phyloP scores from a whole-genome alignment of 257 asterid species.

The Solanum peruvianum region DNA sequence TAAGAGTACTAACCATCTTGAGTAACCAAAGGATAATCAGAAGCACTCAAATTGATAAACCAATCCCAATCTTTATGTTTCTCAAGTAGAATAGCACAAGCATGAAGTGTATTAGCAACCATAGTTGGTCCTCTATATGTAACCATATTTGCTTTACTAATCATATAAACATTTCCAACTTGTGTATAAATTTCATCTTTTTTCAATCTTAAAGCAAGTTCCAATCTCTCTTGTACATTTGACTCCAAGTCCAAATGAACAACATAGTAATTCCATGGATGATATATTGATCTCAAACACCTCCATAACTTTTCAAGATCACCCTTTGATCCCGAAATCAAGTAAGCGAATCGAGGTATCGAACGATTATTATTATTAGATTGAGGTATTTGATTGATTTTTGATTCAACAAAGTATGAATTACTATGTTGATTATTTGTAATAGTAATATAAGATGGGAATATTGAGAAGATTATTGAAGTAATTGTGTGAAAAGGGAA shows the following conservation, averaged over 20 bases:
- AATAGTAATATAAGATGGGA: slow-evolving; percentile 27
- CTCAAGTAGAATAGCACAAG: slow-evolving; percentile 82
- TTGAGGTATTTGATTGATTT: slow-evolving; percentile 23
- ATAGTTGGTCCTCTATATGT: slow-evolving; percentile 95
- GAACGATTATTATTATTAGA: slow-evolving; percentile 15
- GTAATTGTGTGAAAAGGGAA: slow-evolving; percentile 43
- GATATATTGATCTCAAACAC: slow-evolving; percentile 61
- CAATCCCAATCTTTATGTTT: slow-evolving; percentile 80
- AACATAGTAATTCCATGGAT: slow-evolving; percentile 83
- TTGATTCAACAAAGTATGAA: slow-evolving; percentile 30
- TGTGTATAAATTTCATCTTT: slow-evolving; percentile 35
- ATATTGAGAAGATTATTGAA: slow-evolving; percentile 40
- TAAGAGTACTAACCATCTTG: slow-evolving; percentile 67
- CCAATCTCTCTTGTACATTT: slow-evolving; percentile 63
- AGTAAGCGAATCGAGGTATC: slow-evolving; percentile 68
- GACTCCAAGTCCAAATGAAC: slow-evolving; percentile 89
- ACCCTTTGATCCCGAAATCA: slow-evolving; percentile 81
- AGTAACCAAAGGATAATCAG: slow-evolving; percentile 95
- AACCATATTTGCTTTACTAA: slow-evolving; percentile 76
- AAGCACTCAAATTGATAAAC: slow-evolving; percentile 95
- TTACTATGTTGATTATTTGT: slow-evolving; percentile 11
- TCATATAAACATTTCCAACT: slow-evolving; percentile 68
- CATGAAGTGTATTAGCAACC: slow-evolving; percentile 94
- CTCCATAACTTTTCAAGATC: slow-evolving; percentile 93
- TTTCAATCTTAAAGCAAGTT: slow-evolving; percentile 41